These are phyloP conservation scores for Huntiella savannae DNA, from an alignment of 2,329 filamentous ascomycete genomes.

Conservation along the genomic window DNA sequence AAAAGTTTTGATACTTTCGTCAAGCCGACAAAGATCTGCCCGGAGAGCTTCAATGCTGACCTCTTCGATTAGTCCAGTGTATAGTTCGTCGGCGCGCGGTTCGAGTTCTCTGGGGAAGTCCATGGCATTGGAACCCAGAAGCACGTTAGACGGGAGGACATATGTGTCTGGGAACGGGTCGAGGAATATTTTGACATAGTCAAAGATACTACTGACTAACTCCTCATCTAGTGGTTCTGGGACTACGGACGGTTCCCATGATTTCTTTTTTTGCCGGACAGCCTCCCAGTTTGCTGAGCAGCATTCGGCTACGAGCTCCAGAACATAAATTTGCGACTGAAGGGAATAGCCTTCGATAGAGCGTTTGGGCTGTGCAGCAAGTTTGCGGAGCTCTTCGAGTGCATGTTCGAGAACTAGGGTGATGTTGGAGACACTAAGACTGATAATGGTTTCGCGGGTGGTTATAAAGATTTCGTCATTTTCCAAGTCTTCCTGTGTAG, in stretches of 20 bases:
- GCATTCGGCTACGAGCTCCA: conserved; percentile 45
- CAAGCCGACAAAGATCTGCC: conserved; percentile 23
- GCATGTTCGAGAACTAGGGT: conserved; percentile 36
- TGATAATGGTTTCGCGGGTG: conserved; percentile 41
- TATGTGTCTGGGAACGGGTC: conserved; percentile 39
- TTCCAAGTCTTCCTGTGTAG: conserved; percentile 33
- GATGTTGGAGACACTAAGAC: conserved; percentile 36
- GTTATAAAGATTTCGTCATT: conserved; percentile 43
- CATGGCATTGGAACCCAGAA: conserved; percentile 22
- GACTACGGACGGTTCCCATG: conserved; percentile 10
- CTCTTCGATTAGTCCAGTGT: conserved; percentile 7
- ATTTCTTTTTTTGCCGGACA: conserved; percentile 17
- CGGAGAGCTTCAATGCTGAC: conserved; percentile 6
- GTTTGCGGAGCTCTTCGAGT: conserved; percentile 37
- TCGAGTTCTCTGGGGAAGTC: conserved; percentile 7
- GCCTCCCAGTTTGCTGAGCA: conserved; percentile 41
- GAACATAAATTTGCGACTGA: conserved; percentile 44
- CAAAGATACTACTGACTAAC: conserved; percentile 35
- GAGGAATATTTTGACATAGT: conserved; percentile 35
- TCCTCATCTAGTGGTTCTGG: conserved; percentile 28
- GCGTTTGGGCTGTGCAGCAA: conserved; percentile 32
- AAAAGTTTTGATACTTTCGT: conserved; percentile 34
- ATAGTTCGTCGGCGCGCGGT: conserved; percentile 7
- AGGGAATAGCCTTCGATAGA: conserved; percentile 34
- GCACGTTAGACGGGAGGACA: conserved; percentile 33